These are phyloP conservation scores for Eutypella sp. DNA, from an alignment of 2,329 filamentous ascomycete genomes.

Conservation along the genomic window DNA sequence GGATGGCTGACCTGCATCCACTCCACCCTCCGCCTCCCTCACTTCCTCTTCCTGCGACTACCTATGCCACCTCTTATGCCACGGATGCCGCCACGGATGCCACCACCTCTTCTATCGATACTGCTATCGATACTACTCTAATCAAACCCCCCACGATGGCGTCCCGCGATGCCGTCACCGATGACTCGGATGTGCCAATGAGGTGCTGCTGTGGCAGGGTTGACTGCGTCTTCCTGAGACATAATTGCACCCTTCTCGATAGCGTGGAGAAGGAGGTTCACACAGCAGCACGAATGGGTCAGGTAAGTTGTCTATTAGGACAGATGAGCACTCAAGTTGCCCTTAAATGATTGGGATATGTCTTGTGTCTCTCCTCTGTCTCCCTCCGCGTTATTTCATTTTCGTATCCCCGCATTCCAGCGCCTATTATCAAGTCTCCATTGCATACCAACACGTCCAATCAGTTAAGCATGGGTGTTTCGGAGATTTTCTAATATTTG, in stretches of 20 bases:
- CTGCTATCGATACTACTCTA: too few species aligned
- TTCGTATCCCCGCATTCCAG: conserved; percentile 17
- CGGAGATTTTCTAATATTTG: conserved; percentile 65
- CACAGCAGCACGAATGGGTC: conserved; percentile 79
- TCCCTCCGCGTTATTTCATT: background rate
- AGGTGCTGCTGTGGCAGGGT: conserved; percentile 81
- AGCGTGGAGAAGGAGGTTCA: conserved; percentile 83
- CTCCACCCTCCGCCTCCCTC: background rate
- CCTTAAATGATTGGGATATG: too few species aligned
- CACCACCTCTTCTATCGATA: too few species aligned
- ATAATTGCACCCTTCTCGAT: conserved; percentile 73
- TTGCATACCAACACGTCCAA: background rate
- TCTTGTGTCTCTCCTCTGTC: too few species aligned
- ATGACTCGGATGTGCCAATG: conserved; percentile 31
- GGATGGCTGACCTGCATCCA: conserved; percentile 14
- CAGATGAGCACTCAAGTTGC: too few species aligned
- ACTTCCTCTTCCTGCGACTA: conserved; percentile 6
- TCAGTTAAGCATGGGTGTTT: conserved; percentile 21
- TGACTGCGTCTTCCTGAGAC: conserved; percentile 74
- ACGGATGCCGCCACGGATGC: background rate
- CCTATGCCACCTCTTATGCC: conserved; percentile 4
- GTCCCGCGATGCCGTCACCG: conserved; percentile 3
- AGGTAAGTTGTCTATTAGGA: too few species aligned
- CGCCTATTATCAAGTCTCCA: conserved; percentile 3
- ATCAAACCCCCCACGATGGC: too few species aligned